These are phyloP conservation scores for Limnanthes douglasii DNA, from an alignment of 345 rosid genomes.

Conservation along the genomic window DNA sequence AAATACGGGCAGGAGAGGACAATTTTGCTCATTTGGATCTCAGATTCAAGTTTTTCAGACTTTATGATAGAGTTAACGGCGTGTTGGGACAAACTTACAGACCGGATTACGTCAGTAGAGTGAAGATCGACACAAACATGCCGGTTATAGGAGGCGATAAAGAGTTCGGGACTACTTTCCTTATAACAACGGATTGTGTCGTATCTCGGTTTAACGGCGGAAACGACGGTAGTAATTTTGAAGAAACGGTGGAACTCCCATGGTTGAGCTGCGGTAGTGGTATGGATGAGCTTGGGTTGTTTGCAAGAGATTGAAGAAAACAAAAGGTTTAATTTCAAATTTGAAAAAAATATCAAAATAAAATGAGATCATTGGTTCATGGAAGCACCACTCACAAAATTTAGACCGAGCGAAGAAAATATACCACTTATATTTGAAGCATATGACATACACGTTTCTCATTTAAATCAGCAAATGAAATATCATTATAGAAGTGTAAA, in stretches of 20 bases:
- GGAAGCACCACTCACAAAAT: too few relatives aligned
- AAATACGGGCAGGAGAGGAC: conserved; percentile 38
- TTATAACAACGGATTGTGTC: conserved; percentile 35
- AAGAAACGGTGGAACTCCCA: conserved; percentile 15
- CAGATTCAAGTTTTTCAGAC: conserved; percentile 34
- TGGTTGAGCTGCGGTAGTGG: conserved; percentile 26
- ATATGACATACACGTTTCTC: too few relatives aligned
- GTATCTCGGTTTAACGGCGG: conserved; percentile 23
- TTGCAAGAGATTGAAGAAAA: conserved; percentile 33
- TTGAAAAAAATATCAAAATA: too few relatives aligned
- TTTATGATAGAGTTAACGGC: conserved; percentile 36
- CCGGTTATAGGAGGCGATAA: conserved; percentile 48
- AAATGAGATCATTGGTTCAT: too few relatives aligned
- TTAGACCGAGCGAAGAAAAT: too few relatives aligned
- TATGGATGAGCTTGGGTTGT: conserved; percentile 31
- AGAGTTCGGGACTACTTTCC: conserved; percentile 32
- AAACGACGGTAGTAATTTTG: background rate
- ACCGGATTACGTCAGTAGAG: conserved; percentile 30
- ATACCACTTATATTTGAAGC: too few relatives aligned
- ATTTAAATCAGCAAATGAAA: too few relatives aligned
- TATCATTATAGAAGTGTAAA: too few relatives aligned
- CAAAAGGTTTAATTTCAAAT: too few relatives aligned
- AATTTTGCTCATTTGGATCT: conserved; percentile 58
- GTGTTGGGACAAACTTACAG: conserved; percentile 51
- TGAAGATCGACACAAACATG: conserved; percentile 46